These are phyloP conservation scores for Geosmithia putterillii DNA, from an alignment of 2,329 filamentous ascomycete genomes.

Conservation along the genomic window DNA sequence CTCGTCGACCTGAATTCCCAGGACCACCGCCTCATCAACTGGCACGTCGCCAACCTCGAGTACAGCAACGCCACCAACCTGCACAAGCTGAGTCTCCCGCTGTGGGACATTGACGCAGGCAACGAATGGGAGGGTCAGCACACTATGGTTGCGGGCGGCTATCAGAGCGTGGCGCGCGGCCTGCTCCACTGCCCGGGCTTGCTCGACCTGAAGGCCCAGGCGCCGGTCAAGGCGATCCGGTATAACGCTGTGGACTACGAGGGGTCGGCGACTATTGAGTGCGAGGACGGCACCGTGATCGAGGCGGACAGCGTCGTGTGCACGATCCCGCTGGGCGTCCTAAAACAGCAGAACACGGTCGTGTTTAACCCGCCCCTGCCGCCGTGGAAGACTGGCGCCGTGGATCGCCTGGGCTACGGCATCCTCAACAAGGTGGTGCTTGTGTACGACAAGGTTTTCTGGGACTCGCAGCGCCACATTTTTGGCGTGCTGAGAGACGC, in stretches of 20 bases:
- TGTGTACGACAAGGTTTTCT: slow-evolving; percentile 81
- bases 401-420: slow-evolving; percentile 80
- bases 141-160: slow-evolving; percentile 86
- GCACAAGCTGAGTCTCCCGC: slow-evolving; percentile 71
- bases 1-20: slow-evolving; percentile 74
- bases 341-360: slow-evolving; percentile 70
- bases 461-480: slow-evolving; percentile 82
- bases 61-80: slow-evolving; percentile 93
- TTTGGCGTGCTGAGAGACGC: slow-evolving; percentile 82
- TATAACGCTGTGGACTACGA: slow-evolving; percentile 40
- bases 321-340: slow-evolving; percentile 78
- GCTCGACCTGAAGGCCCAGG: slow-evolving; percentile 65
- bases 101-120: slow-evolving; percentile 95
- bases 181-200: slow-evolving; percentile 65
- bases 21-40: slow-evolving; percentile 86
- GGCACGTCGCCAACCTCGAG: slow-evolving; percentile 96
- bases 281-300: slow-evolving; percentile 62
- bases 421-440: slow-evolving; percentile 91
- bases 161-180: slow-evolving; percentile 84
- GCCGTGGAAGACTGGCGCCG: slow-evolving; percentile 68
- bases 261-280: slow-evolving; percentile 51
- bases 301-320: slow-evolving; percentile 87
- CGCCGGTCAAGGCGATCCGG: slow-evolving; percentile 57
- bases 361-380: slow-evolving; percentile 88
- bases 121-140: slow-evolving; percentile 97